Conservation (phyloP, 768 basidiomycete species). For the Termitomyces sp. region DNA sequence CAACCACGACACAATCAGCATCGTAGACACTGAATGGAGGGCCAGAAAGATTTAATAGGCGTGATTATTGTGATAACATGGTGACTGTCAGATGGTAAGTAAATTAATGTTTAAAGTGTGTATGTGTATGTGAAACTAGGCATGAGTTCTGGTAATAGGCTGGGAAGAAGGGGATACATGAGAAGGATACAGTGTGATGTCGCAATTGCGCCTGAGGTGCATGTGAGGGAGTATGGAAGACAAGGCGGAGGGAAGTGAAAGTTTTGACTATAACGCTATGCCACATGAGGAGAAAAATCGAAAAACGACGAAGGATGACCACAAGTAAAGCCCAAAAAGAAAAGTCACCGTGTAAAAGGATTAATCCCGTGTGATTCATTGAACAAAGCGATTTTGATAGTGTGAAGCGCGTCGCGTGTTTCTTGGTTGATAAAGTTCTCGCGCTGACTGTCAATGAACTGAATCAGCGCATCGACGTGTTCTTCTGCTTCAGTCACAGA, state of each 20-base stretch:
- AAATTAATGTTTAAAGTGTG: not conserved
- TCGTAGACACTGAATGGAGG: not conserved
- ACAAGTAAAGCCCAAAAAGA: not conserved
- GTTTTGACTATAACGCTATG: constrained; percentile 1
- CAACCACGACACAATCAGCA: too few relatives aligned
- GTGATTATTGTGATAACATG: not conserved
- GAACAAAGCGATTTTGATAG: constrained; percentile 53
- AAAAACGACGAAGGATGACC: not conserved
- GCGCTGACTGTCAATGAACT: constrained; percentile 41
- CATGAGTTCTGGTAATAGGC: not conserved
- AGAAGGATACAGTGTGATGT: constrained; percentile 1
- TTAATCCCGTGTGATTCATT: not conserved
- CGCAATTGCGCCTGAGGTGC: not conserved
- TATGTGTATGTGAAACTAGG: constrained; percentile 3
- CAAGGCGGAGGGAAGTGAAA: not conserved
- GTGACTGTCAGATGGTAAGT: not conserved
- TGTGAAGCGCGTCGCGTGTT: constrained; percentile 38
- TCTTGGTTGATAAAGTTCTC: constrained; percentile 23
- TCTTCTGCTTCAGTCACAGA: constrained; percentile 49
- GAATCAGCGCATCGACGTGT: constrained; percentile 50
- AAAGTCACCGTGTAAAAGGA: not conserved
- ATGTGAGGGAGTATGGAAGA: not conserved
- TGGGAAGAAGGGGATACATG: not conserved
- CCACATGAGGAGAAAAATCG: not conserved
- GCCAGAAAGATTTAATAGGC: too few relatives aligned